phyloP scores from a whole-genome alignment of 2,329 filamentous ascomycete genomes.

The Eutypa lata region DNA sequence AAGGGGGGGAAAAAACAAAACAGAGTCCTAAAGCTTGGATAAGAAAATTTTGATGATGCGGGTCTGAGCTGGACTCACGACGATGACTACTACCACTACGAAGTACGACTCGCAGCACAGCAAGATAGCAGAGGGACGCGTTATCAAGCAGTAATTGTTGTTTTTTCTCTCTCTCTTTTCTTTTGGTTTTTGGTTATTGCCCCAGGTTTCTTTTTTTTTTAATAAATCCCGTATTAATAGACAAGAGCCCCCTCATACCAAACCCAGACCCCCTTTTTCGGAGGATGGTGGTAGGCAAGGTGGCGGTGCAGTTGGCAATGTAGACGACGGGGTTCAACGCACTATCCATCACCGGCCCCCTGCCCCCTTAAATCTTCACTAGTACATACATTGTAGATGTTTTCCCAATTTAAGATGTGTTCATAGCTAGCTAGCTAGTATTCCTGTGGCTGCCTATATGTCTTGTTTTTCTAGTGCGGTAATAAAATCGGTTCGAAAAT shows the following conservation, averaged over 20 bases:
- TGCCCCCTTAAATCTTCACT: not conserved
- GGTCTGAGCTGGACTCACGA: not conserved
- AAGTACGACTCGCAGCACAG: not conserved
- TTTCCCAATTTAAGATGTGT: too few species aligned
- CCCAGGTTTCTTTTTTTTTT: too few species aligned
- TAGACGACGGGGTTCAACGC: not conserved
- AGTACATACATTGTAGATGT: not conserved
- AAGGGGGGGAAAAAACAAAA: conserved; percentile 21
- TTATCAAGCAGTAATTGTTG: too few species aligned
- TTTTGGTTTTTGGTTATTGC: too few species aligned
- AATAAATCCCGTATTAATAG: too few species aligned
- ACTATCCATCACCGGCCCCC: not conserved
- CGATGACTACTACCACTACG: not conserved
- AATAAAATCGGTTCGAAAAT: too few species aligned
- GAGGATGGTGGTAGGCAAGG: not conserved
- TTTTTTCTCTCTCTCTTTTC: too few species aligned
- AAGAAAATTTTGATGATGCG: not conserved
- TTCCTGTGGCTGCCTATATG: too few species aligned
- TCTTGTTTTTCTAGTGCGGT: too few species aligned
- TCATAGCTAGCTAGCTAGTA: too few species aligned
- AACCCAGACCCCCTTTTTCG: too few species aligned
- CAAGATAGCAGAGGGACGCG: not conserved
- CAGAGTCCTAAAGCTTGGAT: conserved; percentile 27
- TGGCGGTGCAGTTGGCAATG: not conserved
- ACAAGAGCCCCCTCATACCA: too few species aligned